Evolutionary conservation across 2,329 filamentous ascomycete species (phyloP), one percentile per base, ranked within the genome.

Genomic region (Aureobasidium leucospermi): DNA sequence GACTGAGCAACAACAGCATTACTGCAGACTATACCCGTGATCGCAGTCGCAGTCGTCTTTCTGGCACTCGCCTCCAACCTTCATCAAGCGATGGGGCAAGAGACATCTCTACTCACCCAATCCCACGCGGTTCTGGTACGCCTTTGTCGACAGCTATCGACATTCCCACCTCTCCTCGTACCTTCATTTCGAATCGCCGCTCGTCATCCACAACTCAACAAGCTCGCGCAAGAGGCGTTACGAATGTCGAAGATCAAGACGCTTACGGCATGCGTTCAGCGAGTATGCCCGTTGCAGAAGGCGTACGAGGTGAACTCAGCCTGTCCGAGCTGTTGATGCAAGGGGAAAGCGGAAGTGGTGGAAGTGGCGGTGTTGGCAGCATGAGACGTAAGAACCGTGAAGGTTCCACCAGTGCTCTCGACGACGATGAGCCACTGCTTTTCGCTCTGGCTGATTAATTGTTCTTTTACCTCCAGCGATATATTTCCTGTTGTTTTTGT

Each of bases 1-100:
- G 94, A n/a, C 77, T 99, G 23, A 96, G 90, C 69, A 90, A 94
- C 63, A 92, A 95, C 68, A 94, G 89, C 55, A 90, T 94, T 62
- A 85, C 85, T 45, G 87, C 90, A 69, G 65, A 64, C 70, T 59
- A 59, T 23, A 43, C 48, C 16, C 58, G 47, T 6, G 48, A 53
- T 28, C 39, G 46, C 10, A 51, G 67, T 61, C 69, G 63, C 63
- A 67, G 68, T 61, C 65, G 71, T 56, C 65, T 65, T 19, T 49
- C 41, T 8, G 43, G 48, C 29, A 51, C 56, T 15, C 28, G 38
- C 31, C 48, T 57, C 5, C 55, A 45, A 6, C 47, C 59, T 2
- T 52, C 48, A 6, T 46, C 55, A 8, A 36, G 53, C 64, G 67
- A 52, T 31, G 55, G 58, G n/a, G 49, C 55, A 6, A 31, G 51